phyloP scores from a whole-genome alignment of 768 basidiomycete species.

The Pilatotrama ljubarskyi region DNA sequence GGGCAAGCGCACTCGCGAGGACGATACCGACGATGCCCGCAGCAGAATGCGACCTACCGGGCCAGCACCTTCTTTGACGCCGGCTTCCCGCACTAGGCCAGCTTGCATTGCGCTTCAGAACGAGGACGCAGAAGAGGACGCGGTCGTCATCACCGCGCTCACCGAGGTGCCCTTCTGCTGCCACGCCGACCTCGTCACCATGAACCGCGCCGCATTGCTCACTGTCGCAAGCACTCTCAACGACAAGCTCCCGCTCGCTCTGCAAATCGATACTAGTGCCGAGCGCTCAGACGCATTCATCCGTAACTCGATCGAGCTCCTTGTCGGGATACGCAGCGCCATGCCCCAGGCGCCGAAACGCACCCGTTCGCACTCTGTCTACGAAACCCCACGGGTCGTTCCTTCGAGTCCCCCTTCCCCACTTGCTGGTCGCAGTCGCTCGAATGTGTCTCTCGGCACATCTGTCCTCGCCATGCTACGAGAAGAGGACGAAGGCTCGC shows the following conservation, averaged over 20 bases:
- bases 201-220: constrained; percentile 56
- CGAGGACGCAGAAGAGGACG: constrained; percentile 52
- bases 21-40: constrained; percentile 22
- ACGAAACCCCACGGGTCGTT: neutral
- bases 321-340: constrained; percentile 54
- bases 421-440: constrained; percentile 15
- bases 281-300: constrained; percentile 45
- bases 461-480: constrained; percentile 21
- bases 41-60: neutral
- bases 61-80: neutral
- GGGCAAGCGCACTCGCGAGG: constrained; percentile 32
- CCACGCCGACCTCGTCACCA: constrained; percentile 69
- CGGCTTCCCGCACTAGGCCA: neutral
- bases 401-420: constrained; percentile 24
- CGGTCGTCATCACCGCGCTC: constrained; percentile 64
- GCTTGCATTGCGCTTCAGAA: constrained; percentile 59
- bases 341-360: constrained; percentile 22
- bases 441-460: constrained; percentile 6
- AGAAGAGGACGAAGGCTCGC: constrained; percentile 22
- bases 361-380: constrained; percentile 17
- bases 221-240: constrained; percentile 57
- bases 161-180: constrained; percentile 65
- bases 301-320: constrained; percentile 53
- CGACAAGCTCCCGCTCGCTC: constrained; percentile 48
- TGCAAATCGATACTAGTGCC: constrained; percentile 50